These are phyloP conservation scores for Secale cereale DNA, from an alignment of 176 grass and related monocot species.

Conservation along the genomic window DNA sequence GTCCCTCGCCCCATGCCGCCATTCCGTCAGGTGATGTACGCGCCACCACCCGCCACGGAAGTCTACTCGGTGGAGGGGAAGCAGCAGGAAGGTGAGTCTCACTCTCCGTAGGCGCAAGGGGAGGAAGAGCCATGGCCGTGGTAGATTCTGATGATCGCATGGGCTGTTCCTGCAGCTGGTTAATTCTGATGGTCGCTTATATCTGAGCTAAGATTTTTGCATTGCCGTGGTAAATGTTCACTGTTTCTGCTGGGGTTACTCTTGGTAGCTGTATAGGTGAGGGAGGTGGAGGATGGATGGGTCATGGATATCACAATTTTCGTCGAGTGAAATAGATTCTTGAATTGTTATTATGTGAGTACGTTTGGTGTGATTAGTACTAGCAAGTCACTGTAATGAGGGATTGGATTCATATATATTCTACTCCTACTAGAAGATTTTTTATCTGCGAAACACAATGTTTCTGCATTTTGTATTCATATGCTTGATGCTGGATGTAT, in stretches of 20 bases:
- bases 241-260: conserved; percentile 12
- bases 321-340: conserved; percentile 32
- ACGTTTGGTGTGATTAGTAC: conserved; percentile 20
- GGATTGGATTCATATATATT: conserved; percentile 18
- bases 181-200: conserved; percentile 20
- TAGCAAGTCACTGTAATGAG: conserved; percentile 22
- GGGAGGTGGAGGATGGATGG: conserved; percentile 19
- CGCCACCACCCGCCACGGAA: conserved; percentile 1
- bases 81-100: conserved; percentile 28
- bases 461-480: conserved; percentile 1
- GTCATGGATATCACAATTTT: conserved; percentile 36
- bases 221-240: not conserved
- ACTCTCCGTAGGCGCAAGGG: conserved; percentile 22
- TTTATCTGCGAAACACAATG: not conserved
- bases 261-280: conserved; percentile 44
- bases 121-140: not conserved
- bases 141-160: conserved; percentile 22
- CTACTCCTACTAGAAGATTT: not conserved
- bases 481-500: conserved; percentile 18
- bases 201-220: conserved; percentile 31
- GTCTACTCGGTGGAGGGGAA: conserved; percentile 27
- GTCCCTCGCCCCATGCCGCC: conserved; percentile 35
- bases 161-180: not conserved
- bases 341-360: conserved; percentile 19
- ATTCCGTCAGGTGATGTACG: conserved; percentile 36